phyloP scores from a whole-genome alignment of 805 yeast genomes.

The Pichia heedii region DNA sequence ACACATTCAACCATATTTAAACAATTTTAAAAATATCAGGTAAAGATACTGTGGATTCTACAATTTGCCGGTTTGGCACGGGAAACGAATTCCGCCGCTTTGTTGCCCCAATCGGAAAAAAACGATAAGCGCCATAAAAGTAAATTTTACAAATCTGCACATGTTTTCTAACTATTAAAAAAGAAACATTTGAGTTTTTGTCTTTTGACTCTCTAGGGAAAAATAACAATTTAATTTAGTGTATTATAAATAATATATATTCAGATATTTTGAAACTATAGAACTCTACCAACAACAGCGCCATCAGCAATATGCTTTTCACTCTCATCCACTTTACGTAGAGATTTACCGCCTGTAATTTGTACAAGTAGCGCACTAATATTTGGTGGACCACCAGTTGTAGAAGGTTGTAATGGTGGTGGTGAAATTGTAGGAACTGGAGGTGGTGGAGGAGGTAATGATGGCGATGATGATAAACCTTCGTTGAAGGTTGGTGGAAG shows the following conservation, averaged over 20 bases:
- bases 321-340: constrained; percentile 42
- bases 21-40: too few species aligned
- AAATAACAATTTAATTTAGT: too few species aligned
- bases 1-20: too few species aligned
- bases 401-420: constrained; percentile 19
- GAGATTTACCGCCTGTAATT: constrained; percentile 42
- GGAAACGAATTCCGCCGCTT: too few species aligned
- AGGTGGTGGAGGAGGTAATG: constrained; percentile 26
- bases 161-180: too few species aligned
- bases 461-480: constrained; percentile 19
- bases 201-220: too few species aligned
- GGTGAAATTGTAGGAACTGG: constrained; percentile 23
- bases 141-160: too few species aligned
- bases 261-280: constrained; percentile 9
- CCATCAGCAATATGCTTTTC: constrained; percentile 39
- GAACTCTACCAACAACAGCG: constrained; percentile 42
- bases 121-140: too few species aligned
- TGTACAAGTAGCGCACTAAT: constrained; percentile 43
- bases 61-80: too few species aligned
- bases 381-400: constrained; percentile 24
- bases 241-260: background rate
- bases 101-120: too few species aligned
- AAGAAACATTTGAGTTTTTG: too few species aligned
- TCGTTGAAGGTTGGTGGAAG: constrained; percentile 21
- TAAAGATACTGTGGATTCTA: too few species aligned